Percentiles rank a stretch among this genome's conserved stretches.
Evolutionary conservation across 352 stramenopile species (phyloP).

Genomic region (Thalassiosira sp.): DNA sequence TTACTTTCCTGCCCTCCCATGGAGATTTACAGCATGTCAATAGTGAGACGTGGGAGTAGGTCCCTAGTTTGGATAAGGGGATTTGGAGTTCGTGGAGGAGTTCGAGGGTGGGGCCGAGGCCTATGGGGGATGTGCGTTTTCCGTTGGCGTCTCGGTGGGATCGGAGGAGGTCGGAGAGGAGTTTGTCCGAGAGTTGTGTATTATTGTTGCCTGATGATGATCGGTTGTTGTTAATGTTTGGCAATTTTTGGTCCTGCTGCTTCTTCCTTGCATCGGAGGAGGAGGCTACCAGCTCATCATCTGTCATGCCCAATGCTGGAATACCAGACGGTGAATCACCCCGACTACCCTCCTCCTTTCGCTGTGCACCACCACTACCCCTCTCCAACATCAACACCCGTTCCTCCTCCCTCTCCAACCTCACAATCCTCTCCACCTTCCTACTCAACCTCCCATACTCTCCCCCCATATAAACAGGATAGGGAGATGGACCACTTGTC

Average conservation of each 20-base stretch:
- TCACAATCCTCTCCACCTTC: conserved; percentile 52
- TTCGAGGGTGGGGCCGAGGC: conserved; percentile 62
- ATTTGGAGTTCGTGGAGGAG: conserved; percentile 67
- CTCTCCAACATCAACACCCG: conserved; percentile 20
- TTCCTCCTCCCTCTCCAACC: conserved; percentile 20
- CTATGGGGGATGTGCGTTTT: conserved; percentile 69
- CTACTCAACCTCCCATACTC: conserved; percentile 57
- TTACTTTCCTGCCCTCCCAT: conserved; percentile 69
- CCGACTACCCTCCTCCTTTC: background rate
- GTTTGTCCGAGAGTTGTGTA: conserved; percentile 64
- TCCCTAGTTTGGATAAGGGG: conserved; percentile 58
- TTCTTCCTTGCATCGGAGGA: no score
- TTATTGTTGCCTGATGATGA: no score
- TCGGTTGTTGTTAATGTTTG: background rate
- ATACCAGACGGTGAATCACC: background rate
- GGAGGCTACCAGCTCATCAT: background rate
- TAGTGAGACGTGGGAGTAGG: conserved; percentile 69
- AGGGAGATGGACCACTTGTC: conserved; percentile 67
- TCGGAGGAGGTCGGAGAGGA: conserved; percentile 70
- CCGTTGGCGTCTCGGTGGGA: conserved; percentile 74
- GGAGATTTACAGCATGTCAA: conserved; percentile 72
- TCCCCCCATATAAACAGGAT: conserved; percentile 69
- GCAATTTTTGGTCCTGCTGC: background rate
- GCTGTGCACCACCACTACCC: conserved; percentile 6
- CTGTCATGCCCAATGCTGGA: background rate